Evolutionary conservation across 371 early-diverging fungal genomes (phyloP).

Genomic region (Vairimorpha necatrix): DNA sequence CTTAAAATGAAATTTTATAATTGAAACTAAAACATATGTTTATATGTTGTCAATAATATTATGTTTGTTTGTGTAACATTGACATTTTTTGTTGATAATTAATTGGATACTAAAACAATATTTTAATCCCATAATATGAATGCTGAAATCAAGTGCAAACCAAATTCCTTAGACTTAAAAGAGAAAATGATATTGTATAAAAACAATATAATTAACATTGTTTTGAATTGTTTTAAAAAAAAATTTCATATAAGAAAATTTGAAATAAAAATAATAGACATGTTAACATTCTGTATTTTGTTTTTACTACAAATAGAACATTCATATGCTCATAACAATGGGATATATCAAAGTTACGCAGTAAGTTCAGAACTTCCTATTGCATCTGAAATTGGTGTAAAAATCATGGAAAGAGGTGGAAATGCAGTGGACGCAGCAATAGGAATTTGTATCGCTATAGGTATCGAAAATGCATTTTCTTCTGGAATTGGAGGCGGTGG

Average conservation of each 20-base stretch:
- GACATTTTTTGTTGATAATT: too few relatives aligned
- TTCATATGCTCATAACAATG: background rate
- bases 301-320: background rate
- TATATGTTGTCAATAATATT: too few relatives aligned
- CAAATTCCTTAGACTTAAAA: too few relatives aligned
- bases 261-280: background rate
- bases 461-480: constrained; percentile 81
- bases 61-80: too few relatives aligned
- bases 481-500: constrained; percentile 96
- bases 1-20: too few relatives aligned
- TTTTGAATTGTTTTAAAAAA: background rate
- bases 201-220: too few relatives aligned
- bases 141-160: too few relatives aligned
- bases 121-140: too few relatives aligned
- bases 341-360: constrained; percentile 66
- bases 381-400: constrained; percentile 72
- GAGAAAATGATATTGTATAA: too few relatives aligned
- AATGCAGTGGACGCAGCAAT: constrained; percentile 91
- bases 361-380: constrained; percentile 72
- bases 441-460: constrained; percentile 81
- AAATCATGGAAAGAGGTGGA: constrained; percentile 80
- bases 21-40: too few relatives aligned
- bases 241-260: background rate
- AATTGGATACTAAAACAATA: too few relatives aligned
- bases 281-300: background rate